Base-by-base conservation (phyloP, 2,329 filamentous ascomycete genomes). In the Sclerotinia minor region DNA sequence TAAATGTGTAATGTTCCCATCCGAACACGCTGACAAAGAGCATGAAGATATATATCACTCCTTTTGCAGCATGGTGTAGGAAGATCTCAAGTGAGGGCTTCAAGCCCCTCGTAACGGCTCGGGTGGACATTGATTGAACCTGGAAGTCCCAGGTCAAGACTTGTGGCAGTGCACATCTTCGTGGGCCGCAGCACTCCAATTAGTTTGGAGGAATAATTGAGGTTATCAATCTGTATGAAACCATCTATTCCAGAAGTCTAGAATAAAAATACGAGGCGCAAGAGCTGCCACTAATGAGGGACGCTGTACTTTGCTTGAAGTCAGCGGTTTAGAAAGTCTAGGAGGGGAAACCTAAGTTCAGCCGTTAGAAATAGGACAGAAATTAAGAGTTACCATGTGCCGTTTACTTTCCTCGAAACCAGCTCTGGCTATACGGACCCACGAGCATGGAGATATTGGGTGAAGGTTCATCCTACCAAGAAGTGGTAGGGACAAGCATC, bases 31-130 rank as follows among this genome's bases (percentile, higher is more conserved):
- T 35, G 32, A 17, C 26, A 26, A 50, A 52, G 59, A 50, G 59
- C 59, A 61, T 61, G 44, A 61, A 35, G 58, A 49, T 35, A 61
- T 60, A 45, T 38, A 50, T 38, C 26, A 19, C 26, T 11, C 21
- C 50, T n/a, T 50, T 50, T 8, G 9, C 29, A n/a, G 21, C 38
- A 50, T 63, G n/a, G 29, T 26, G 32, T 24, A 38, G 21, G 50
- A 50, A 26, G 8, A 26, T 8, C 45, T 63, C 45, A 15, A 38
- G 32, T 63, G 21, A 63, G 17, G 29, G n/a, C 15, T 60, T 21
- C 6, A 44, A 35, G 38, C 21, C 26, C 29, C 26, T 9, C 45
- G 45, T 24, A 8, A 41, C 38, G 55, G 24, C 38, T 21, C 55
- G 17, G 17, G 38, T 45, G 38, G 55, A 59, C n/a, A 45, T 29